Conservation (phyloP, 2,329 filamentous ascomycete species). For the Arthrobotrys musiformis region DNA sequence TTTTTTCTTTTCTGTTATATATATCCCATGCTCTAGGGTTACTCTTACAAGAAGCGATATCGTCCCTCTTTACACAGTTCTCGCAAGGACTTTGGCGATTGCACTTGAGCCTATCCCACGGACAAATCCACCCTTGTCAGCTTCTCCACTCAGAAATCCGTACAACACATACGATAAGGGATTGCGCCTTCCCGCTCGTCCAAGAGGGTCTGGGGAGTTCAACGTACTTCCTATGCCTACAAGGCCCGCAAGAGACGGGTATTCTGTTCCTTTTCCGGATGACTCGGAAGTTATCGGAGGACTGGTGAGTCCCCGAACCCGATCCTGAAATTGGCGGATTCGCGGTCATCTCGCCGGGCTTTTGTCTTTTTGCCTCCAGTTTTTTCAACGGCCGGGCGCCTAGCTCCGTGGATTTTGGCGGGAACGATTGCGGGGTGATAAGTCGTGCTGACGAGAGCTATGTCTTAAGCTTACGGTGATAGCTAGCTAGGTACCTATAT, state of each 20-base stretch:
- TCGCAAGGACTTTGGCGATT: slow-evolving; percentile 90
- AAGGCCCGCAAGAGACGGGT: slow-evolving; percentile 59
- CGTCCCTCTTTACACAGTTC: slow-evolving; percentile 90
- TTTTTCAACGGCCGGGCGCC: slow-evolving; percentile 9
- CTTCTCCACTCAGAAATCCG: background rate
- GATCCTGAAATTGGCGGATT: slow-evolving; percentile 51
- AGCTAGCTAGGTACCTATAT: background rate
- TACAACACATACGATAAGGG: slow-evolving; percentile 44
- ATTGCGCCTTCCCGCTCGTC: too few relatives aligned
- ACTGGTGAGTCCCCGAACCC: slow-evolving; percentile 41
- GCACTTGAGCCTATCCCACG: slow-evolving; percentile 78
- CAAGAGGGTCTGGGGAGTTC: too few relatives aligned
- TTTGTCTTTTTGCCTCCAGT: background rate
- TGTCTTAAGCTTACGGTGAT: slow-evolving; percentile 1
- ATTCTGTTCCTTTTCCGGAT: slow-evolving; percentile 60
- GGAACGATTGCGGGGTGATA: slow-evolving; percentile 12
- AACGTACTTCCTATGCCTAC: slow-evolving; percentile 60
- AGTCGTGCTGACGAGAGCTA: slow-evolving; percentile 1
- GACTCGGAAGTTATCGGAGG: slow-evolving; percentile 57
- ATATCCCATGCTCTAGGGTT: too few relatives aligned
- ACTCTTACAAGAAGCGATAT: slow-evolving; percentile 81
- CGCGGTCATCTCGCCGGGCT: slow-evolving; percentile 47
- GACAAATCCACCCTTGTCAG: slow-evolving; percentile 7
- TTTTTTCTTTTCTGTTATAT: slow-evolving; percentile 70
- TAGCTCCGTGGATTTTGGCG: too few relatives aligned